phyloP scores from a whole-genome alignment of 2,329 filamentous ascomycete genomes.

The Fusarium euwallaceae region DNA sequence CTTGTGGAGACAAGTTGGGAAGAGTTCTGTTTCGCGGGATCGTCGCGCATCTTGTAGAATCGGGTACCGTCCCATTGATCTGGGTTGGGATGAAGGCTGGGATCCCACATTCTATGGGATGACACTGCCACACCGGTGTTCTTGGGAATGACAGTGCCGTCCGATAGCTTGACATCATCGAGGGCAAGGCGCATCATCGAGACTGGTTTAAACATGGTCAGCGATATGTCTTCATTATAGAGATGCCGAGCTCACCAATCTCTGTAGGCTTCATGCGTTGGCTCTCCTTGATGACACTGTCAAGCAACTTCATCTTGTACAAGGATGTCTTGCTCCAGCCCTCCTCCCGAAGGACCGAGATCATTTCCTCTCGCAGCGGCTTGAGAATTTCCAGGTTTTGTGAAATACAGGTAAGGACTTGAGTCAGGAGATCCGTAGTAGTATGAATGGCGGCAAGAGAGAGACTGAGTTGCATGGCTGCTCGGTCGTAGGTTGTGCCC shows the following conservation, averaged over 20 bases:
- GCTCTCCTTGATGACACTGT: background rate
- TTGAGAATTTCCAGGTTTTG: background rate
- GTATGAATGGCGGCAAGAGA: background rate
- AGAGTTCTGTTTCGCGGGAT: constrained; percentile 38
- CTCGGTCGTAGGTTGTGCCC: background rate
- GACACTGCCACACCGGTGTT: background rate
- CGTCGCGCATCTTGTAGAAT: constrained; percentile 46
- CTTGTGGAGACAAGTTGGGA: constrained; percentile 53
- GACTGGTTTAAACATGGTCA: background rate
- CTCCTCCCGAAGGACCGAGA: background rate
- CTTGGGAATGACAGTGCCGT: constrained; percentile 8
- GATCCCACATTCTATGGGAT: constrained; percentile 34
- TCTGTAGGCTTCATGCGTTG: background rate
- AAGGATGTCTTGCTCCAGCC: background rate
- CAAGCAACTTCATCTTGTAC: background rate
- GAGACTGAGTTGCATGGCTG: background rate
- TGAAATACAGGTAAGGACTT: background rate
- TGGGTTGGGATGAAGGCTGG: constrained; percentile 42
- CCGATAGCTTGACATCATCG: constrained; percentile 13
- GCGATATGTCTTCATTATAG: background rate
- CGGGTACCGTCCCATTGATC: constrained; percentile 46
- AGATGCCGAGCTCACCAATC: background rate
- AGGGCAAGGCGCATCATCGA: constrained; percentile 1
- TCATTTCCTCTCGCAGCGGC: background rate
- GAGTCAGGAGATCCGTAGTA: background rate